Conservation (phyloP, 495 filamentous ascomycete species). For the Xanthoparmelia taractica region DNA sequence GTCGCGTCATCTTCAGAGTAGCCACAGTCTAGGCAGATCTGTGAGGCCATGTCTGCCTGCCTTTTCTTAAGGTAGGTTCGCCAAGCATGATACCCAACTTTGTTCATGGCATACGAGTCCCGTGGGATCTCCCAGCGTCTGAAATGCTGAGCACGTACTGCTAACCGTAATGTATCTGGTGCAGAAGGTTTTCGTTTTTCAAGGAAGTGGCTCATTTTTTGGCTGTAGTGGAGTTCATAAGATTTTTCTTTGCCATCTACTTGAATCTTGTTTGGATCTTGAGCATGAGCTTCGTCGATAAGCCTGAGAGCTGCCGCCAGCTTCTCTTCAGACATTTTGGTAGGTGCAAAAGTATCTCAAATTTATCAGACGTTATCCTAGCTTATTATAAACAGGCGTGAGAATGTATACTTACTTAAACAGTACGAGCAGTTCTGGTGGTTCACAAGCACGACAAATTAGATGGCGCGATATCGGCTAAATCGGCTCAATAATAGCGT, state of each 20-base stretch:
- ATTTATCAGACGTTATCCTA: too few relatives aligned
- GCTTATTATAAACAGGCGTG: too few relatives aligned
- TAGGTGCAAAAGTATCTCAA: neutral
- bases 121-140: conserved; percentile 74
- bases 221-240: conserved; percentile 73
- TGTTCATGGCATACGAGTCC: conserved; percentile 56
- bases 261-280: conserved; percentile 50
- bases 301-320: conserved; percentile 44
- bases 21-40: conserved; percentile 47
- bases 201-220: conserved; percentile 68
- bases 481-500: neutral
- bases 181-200: conserved; percentile 45
- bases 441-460: too few relatives aligned
- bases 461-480: too few relatives aligned
- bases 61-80: conserved; percentile 60
- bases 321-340: conserved; percentile 14
- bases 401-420: too few relatives aligned
- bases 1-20: conserved; percentile 41
- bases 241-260: conserved; percentile 41
- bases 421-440: too few relatives aligned
- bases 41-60: conserved; percentile 53
- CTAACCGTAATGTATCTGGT: conserved; percentile 57
- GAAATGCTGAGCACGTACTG: conserved; percentile 76
- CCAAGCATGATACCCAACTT: conserved; percentile 68
- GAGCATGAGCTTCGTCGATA: conserved; percentile 66